Conservation (phyloP, 768 basidiomycete species). For the Aureoboletus auriporus region DNA sequence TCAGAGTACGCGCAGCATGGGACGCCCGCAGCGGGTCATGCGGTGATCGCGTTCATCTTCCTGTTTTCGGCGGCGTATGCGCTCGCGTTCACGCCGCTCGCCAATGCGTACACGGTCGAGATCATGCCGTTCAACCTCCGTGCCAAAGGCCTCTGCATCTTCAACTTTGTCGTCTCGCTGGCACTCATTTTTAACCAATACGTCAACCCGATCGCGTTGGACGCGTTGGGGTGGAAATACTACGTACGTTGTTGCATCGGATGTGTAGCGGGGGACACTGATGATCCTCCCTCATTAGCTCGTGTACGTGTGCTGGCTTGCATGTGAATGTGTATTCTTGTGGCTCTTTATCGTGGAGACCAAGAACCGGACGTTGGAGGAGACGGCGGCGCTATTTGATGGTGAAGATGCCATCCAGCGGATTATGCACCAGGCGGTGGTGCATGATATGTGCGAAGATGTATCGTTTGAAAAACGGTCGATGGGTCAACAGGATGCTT, state of each 20-base stretch:
- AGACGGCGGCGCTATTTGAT: slow-evolving; percentile 70
- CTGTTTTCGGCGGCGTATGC: slow-evolving; percentile 50
- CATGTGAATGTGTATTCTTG: slow-evolving; percentile 6
- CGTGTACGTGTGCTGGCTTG: slow-evolving; percentile 21
- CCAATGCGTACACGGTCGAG: slow-evolving; percentile 62
- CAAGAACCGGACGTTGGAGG: slow-evolving; percentile 54
- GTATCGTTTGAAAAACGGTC: too few relatives aligned
- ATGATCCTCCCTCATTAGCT: neutral
- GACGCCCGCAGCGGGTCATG: slow-evolving; percentile 47
- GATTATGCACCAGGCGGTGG: slow-evolving; percentile 11
- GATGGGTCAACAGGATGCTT: too few relatives aligned
- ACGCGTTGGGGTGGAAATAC: slow-evolving; percentile 49
- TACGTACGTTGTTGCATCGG: too few relatives aligned
- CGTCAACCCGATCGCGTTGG: slow-evolving; percentile 72
- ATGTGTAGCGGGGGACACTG: too few relatives aligned
- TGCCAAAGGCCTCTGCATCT: slow-evolving; percentile 74
- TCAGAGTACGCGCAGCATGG: slow-evolving; percentile 47
- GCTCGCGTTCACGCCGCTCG: slow-evolving; percentile 74
- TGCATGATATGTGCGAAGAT: neutral
- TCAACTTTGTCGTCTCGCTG: slow-evolving; percentile 63
- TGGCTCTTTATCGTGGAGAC: slow-evolving; percentile 18
- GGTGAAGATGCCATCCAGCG: slow-evolving; percentile 37
- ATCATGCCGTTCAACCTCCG: slow-evolving; percentile 79
- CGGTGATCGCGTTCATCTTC: slow-evolving; percentile 51
- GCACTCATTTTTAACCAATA: slow-evolving; percentile 77